Evolutionary conservation across 768 basidiomycete species (phyloP), one percentile per base, ranked within the genome.

Genomic region (Rhodotorula kratochvilovae): DNA sequence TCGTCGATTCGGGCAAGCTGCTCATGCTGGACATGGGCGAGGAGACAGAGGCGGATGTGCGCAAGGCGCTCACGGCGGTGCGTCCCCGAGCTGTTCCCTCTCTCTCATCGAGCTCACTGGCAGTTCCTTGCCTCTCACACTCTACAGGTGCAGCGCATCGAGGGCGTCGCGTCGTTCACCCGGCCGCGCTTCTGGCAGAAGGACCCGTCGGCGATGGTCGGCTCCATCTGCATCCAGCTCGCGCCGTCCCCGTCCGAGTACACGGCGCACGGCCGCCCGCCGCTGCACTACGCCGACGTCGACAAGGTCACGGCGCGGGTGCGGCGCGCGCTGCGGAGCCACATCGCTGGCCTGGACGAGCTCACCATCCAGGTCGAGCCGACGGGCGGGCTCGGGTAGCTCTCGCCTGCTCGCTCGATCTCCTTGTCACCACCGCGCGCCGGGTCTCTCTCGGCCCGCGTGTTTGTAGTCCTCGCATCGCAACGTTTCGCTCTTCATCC

Each of bases 111-210:
- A 7, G 19, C 39, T 63, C 31, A 36, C 55, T 12, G 45, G 7
- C 23, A 0, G 0, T 35, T 33, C 45, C 36, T 13, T 3, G 10
- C 48, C 19, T 11, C 10, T 15, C 19, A 4, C 23, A 12, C 1
- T 5, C 36, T 33, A 25, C 78, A 95, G 92, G 84, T 96, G 17
- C 81, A 84, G 2, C 83, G 84, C 5, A 82, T 97, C 61, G 88
- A 91, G 72, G 94, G 92, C 5, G 82, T 99, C 7, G 86, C 85
- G 5, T 90, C 90, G 4, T 95, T 90, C 81, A 87, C 87, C 5
- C 83, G 85, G 1, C 87, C 94, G 0, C 86, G 91, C 35, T 96
- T 99, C 81, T 98, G 96, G 96, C 93, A 93, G 0, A 93, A 95
- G 81, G 94, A 97, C 80, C 86, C 91, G 8, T 84, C 86, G 5